A percentile compares a stretch with the other conserved stretches of the same genome.
Conservation (phyloP, 441 rosid genomes). For the Melastoma candidum region DNA sequence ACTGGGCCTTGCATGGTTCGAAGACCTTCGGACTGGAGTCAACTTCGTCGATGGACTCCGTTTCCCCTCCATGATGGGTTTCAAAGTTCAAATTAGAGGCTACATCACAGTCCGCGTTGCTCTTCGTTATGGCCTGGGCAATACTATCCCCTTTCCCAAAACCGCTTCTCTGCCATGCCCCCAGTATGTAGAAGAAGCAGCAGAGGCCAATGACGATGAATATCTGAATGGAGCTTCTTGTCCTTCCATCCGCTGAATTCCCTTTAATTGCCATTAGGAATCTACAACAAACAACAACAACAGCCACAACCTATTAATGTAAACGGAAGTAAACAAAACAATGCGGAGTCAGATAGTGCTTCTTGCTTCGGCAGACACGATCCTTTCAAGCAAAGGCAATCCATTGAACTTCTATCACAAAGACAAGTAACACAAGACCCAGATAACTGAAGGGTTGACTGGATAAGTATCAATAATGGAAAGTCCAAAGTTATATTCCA, state of each 20-base stretch:
- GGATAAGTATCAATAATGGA: too few relatives aligned
- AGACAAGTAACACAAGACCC: too few relatives aligned
- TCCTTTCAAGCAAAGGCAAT: too few relatives aligned
- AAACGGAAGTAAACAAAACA: too few relatives aligned
- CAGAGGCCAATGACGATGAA: constrained; percentile 73
- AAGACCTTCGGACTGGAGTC: constrained; percentile 43
- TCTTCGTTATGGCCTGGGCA: constrained; percentile 75
- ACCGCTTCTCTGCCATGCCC: constrained; percentile 98
- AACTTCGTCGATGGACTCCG: constrained; percentile 30
- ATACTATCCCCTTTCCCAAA: constrained; percentile 97
- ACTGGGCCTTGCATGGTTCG: constrained; percentile 52
- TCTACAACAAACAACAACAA: constrained; percentile 19
- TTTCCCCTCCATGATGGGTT: constrained; percentile 79
- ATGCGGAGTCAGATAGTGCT: too few relatives aligned
- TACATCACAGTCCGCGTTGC: constrained; percentile 71
- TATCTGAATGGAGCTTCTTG: constrained; percentile 77
- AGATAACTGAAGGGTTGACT: too few relatives aligned
- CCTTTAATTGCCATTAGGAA: constrained; percentile 57
- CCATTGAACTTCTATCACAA: too few relatives aligned
- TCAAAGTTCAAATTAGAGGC: constrained; percentile 70
- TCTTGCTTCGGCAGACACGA: too few relatives aligned
- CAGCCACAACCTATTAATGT: not conserved
- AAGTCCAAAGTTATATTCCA: too few relatives aligned
- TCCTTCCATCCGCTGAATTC: constrained; percentile 58
- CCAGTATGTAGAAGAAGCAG: constrained; percentile 82